Evolutionary conservation across 2,329 filamentous ascomycete genomes (phyloP).

Genomic region (Monilinia vaccinii-corymbosi): DNA sequence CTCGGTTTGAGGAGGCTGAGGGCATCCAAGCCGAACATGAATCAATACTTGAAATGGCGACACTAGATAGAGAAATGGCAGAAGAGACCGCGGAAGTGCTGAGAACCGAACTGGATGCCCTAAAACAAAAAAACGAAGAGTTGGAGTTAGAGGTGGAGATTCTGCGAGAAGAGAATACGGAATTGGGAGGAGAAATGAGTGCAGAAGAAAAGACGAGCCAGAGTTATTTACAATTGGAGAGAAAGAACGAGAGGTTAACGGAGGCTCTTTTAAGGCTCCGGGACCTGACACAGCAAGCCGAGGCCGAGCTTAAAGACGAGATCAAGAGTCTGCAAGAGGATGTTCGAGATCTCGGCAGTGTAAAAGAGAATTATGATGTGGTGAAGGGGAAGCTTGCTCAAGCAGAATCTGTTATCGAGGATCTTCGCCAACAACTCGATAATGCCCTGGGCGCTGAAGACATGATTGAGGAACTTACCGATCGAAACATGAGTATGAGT

Average conservation of each 20-base stretch:
- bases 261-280: conserved; percentile 78
- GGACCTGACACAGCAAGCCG: conserved; percentile 79
- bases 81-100: conserved; percentile 81
- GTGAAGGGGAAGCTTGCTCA: conserved; percentile 65
- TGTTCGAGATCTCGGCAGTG: conserved; percentile 53
- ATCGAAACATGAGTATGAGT: conserved; percentile 74
- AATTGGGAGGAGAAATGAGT: conserved; percentile 75
- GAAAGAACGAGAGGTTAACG: conserved; percentile 76
- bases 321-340: conserved; percentile 67
- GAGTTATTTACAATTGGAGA: conserved; percentile 86
- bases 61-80: conserved; percentile 90
- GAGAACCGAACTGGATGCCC: conserved; percentile 68
- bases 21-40: conserved; percentile 77
- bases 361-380: conserved; percentile 61
- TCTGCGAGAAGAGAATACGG: conserved; percentile 75
- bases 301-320: conserved; percentile 67
- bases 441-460: conserved; percentile 81
- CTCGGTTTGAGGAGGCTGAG: conserved; percentile 60
- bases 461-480: conserved; percentile 86
- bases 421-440: conserved; percentile 85
- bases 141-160: conserved; percentile 83
- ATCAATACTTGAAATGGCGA: conserved; percentile 72
- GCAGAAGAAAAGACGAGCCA: conserved; percentile 79
- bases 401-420: conserved; percentile 67
- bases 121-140: conserved; percentile 73